These are phyloP conservation scores for Eremothecium gossypii DNA, from an alignment of 1,139 yeast genomes.

Conservation along the genomic window DNA sequence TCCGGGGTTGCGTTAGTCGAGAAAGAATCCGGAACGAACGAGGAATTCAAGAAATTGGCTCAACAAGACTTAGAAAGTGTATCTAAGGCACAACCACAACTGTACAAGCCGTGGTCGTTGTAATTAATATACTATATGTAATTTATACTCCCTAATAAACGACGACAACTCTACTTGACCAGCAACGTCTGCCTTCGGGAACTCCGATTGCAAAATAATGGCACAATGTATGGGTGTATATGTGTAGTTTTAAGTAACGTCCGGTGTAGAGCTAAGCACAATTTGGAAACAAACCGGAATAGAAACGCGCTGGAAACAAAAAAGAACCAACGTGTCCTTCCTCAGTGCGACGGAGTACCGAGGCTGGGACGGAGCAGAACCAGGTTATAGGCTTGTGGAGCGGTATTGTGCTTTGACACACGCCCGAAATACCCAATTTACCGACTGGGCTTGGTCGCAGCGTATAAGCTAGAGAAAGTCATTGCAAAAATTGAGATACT, in stretches of 20 bases:
- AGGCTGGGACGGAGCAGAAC: no score
- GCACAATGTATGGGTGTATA: conserved; percentile 1
- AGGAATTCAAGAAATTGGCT: conserved; percentile 19
- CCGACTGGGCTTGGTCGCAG: no score
- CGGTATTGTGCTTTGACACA: no score
- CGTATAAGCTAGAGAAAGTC: no score
- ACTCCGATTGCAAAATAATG: no score
- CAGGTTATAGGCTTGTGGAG: no score
- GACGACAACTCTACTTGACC: not conserved
- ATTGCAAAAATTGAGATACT: no score
- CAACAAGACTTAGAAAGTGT: conserved; percentile 20
- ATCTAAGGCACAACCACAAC: conserved; percentile 25
- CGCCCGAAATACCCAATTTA: no score
- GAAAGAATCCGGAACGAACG: conserved; percentile 17
- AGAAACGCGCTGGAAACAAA: conserved; percentile 1
- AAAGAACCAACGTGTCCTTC: no score
- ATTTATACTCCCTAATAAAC: not conserved
- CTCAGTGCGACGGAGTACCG: no score
- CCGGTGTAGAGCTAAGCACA: not conserved
- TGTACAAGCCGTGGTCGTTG: conserved; percentile 27
- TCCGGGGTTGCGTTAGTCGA: conserved; percentile 25
- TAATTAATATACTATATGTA: conserved; percentile 8
- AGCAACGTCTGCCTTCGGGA: no score
- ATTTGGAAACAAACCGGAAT: not conserved
- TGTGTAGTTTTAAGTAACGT: not conserved